Conservation (phyloP, 495 filamentous ascomycete species). For the Penicillium tannophilum region DNA sequence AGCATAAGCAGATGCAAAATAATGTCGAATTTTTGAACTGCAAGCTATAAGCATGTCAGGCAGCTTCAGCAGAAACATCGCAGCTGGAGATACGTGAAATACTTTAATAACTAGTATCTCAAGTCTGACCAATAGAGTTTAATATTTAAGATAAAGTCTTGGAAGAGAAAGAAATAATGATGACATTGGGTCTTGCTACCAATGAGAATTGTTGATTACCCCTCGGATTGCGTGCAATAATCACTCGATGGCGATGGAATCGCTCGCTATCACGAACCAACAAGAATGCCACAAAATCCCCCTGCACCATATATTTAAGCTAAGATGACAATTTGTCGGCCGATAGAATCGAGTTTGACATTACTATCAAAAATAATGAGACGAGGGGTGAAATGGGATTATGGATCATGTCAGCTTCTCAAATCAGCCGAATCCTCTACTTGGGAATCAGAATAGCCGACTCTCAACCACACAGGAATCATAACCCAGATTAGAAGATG, state of each 20-base stretch:
- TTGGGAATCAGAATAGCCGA: too few relatives aligned
- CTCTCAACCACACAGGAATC: too few relatives aligned
- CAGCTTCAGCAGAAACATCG: background rate
- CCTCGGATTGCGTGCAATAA: constrained; percentile 11
- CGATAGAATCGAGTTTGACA: background rate
- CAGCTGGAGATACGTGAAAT: background rate
- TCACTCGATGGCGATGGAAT: constrained; percentile 15
- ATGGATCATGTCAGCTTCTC: too few relatives aligned
- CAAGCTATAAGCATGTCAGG: background rate
- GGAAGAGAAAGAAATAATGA: background rate
- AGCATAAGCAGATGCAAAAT: too few relatives aligned
- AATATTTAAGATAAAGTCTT: background rate
- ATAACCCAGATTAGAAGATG: too few relatives aligned
- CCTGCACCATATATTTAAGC: background rate
- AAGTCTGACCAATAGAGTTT: background rate
- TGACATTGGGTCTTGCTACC: background rate
- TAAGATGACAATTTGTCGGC: background rate
- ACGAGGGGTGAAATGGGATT: background rate
- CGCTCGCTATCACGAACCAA: constrained; percentile 5
- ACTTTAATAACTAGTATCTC: background rate
- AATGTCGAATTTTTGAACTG: too few relatives aligned
- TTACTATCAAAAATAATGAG: background rate
- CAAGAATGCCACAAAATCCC: background rate
- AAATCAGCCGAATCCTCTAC: too few relatives aligned
- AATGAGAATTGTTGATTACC: background rate